Evolutionary conservation across 169 alveolate species (phyloP).

Genomic region (Plasmodium falciparum): DNA sequence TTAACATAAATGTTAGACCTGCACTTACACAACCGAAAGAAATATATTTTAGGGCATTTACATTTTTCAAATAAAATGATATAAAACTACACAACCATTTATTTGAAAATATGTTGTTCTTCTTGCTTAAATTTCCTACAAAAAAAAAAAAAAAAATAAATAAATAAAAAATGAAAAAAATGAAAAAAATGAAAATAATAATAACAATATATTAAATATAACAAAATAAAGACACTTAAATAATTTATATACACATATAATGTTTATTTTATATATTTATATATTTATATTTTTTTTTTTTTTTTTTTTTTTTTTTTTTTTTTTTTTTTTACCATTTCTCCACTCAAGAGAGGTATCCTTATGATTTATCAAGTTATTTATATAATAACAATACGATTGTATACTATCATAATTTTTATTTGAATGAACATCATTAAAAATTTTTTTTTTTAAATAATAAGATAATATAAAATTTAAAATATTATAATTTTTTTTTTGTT

Average conservation of each 20-base stretch:
- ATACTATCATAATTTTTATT: conserved; percentile 36
- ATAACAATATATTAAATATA: no score
- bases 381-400: conserved; percentile 53
- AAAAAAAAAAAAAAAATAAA: conserved; percentile 12
- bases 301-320: conserved; percentile 1
- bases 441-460: conserved; percentile 23
- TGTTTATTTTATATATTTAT: neutral
- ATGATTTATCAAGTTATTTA: conserved; percentile 31
- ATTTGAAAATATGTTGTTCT: conserved; percentile 73
- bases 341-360: conserved; percentile 7
- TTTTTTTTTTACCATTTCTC: conserved; percentile 4
- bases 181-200: neutral
- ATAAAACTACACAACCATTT: conserved; percentile 71
- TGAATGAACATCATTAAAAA: conserved; percentile 4
- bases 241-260: conserved; percentile 8
- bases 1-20: conserved; percentile 6
- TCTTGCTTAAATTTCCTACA: conserved; percentile 77
- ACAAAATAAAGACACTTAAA: no score
- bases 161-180: neutral
- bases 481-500: conserved; percentile 60
- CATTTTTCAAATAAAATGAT: conserved; percentile 59
- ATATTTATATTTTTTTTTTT: conserved; percentile 6
- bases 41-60: conserved; percentile 17
- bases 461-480: conserved; percentile 57
- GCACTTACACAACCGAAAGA: conserved; percentile 48